Evolutionary conservation across 140 eudicot genomes (phyloP), one percentile per base, ranked within the genome.

Genomic region (Senecio squalidus): DNA sequence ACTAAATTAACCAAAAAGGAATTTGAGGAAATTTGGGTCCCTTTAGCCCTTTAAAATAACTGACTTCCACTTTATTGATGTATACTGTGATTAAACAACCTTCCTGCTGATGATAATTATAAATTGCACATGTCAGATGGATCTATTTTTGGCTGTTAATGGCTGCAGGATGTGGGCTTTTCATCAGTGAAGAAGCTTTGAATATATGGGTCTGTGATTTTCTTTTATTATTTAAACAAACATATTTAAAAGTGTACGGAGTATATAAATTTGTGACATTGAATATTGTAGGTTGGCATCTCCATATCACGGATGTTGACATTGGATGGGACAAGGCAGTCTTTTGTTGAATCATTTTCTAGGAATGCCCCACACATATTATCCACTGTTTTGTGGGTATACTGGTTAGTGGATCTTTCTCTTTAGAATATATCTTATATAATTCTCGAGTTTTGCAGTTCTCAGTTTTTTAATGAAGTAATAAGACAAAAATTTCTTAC

Each of bases 111-210:
- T 60, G 45, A 53, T 53, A 0, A 4, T 26, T 54, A n/a, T 56
- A 44, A 23, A 54, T 38, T 46, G 23, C 53, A 27, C 31, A 4
- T 70, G 44, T 47, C 81, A 88, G 96, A 67, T 85, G 92, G 96
- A 55, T 88, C 78, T 90, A 90, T 73, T 90, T 90, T 80, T 90
- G 95, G 97, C 73, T 85, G 74, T 80, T 90, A 53, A 82, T 90
- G 94, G 97, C 95, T 53, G 97, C 97, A 58, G 97, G 95, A 34
- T 89, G 71, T 71, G 97, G 97, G 62, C 89, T 89, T 68, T 89
- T 89, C 57, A 89, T 89, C 44, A 89, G 97, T 62, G 97, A 89
- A 85, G 97, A 89, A 80, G 97, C 97, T 48, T 81, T 90, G 72
- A 90, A 90, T 81, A 90, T 83, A 73, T 90, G 95, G 95, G 94